Conservation (phyloP, 1,284 basidiomycete species). For the Ganoderma boninense region DNA sequence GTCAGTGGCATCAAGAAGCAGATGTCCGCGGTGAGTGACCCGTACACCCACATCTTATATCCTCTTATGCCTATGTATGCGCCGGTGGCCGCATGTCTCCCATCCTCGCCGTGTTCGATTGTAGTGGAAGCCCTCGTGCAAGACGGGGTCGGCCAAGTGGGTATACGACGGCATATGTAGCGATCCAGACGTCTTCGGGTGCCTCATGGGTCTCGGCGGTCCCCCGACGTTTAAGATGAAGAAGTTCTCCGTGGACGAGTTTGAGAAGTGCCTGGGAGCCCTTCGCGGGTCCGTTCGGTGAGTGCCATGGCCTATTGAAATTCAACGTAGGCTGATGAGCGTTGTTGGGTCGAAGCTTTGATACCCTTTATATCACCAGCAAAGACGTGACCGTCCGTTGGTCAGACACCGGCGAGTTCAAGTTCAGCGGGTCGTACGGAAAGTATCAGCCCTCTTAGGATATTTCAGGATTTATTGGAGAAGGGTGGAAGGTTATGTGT, state of each 20-base stretch:
- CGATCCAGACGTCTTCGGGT: constrained; percentile 61
- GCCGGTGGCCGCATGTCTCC: constrained; percentile 3
- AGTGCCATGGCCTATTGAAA: constrained; percentile 4
- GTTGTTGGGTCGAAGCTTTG: constrained; percentile 45
- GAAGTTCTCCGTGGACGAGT: constrained; percentile 57
- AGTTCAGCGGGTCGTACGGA: constrained; percentile 57
- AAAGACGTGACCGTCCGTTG: constrained; percentile 58
- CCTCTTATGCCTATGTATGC: background rate
- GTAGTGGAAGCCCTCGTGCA: constrained; percentile 64
- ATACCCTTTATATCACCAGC: constrained; percentile 50
- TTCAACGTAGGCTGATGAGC: background rate
- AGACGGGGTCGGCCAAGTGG: constrained; percentile 57
- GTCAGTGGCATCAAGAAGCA: constrained; percentile 63
- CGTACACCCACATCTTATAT: constrained; percentile 14
- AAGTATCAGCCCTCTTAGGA: constrained; percentile 17
- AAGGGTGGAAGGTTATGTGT: background rate
- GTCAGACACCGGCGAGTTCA: constrained; percentile 61
- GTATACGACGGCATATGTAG: constrained; percentile 62
- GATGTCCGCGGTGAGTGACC: constrained; percentile 50
- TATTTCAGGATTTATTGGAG: background rate
- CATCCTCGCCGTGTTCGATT: background rate
- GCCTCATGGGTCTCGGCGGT: constrained; percentile 51
- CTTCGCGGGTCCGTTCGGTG: constrained; percentile 40
- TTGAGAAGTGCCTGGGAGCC: constrained; percentile 47
- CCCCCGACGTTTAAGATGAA: constrained; percentile 61